Conservation (phyloP, 2,329 filamentous ascomycete species). For the Colletotrichum karsti region DNA sequence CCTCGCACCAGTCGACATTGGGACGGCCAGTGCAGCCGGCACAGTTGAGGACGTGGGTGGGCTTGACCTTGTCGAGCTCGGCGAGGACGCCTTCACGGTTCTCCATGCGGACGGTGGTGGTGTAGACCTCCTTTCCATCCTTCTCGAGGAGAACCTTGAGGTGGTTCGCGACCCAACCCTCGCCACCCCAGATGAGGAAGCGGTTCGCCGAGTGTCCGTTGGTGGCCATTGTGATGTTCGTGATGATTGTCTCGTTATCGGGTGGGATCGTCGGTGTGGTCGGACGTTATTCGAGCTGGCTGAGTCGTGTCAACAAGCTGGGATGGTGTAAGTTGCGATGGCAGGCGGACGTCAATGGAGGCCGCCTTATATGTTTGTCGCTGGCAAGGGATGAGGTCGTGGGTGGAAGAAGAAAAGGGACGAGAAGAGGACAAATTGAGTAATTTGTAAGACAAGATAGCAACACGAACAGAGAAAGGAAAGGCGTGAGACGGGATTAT, state of each 20-base stretch:
- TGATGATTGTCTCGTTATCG: constrained; percentile 3
- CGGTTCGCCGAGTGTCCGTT: constrained; percentile 43
- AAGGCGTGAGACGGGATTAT: constrained; percentile 18
- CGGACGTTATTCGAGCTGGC: background rate
- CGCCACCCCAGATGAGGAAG: constrained; percentile 72
- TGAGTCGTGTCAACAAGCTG: background rate
- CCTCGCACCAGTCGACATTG: constrained; percentile 78
- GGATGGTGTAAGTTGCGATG: constrained; percentile 4
- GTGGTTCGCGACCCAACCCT: constrained; percentile 71
- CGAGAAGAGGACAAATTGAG: background rate
- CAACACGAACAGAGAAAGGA: background rate
- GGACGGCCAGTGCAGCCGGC: constrained; percentile 73
- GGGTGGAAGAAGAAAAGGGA: constrained; percentile 5
- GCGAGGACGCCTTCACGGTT: constrained; percentile 64
- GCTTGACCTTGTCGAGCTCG: constrained; percentile 66
- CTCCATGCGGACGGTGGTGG: constrained; percentile 72
- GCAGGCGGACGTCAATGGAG: background rate
- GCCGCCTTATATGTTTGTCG: constrained; percentile 12
- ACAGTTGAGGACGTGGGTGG: constrained; percentile 73
- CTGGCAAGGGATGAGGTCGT: constrained; percentile 18
- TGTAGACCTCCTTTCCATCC: constrained; percentile 68
- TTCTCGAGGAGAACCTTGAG: constrained; percentile 65
- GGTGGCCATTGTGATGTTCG: constrained; percentile 35
- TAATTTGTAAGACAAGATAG: constrained; percentile 21
- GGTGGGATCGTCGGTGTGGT: background rate